A percentile compares a stretch with the other conserved stretches of the same genome.
phyloP scores from a whole-genome alignment of 306 rosid species.

The Gillenia trifoliata region DNA sequence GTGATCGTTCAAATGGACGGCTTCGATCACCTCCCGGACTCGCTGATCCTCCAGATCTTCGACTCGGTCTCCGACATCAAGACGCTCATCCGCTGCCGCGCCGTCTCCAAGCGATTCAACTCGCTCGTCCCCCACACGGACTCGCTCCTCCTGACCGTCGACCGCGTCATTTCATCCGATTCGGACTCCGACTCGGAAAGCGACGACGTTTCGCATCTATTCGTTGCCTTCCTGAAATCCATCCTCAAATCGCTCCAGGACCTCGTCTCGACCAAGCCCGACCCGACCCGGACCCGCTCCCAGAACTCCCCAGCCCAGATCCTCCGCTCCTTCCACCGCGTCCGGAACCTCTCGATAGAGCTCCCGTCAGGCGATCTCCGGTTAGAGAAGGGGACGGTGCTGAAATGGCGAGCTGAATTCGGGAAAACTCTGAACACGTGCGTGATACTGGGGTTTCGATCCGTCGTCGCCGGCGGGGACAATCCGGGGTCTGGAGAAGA shows the following conservation, averaged over 20 bases:
- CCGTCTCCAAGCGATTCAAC: constrained; percentile 42
- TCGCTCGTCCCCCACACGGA: constrained; percentile 43
- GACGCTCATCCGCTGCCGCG: constrained; percentile 38
- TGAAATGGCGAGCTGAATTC: too few species aligned
- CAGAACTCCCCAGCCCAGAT: too few species aligned
- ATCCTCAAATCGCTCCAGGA: constrained; percentile 29
- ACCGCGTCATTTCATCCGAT: constrained; percentile 38
- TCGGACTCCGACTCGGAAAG: constrained; percentile 6
- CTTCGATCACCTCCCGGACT: constrained; percentile 43
- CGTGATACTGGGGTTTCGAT: too few species aligned
- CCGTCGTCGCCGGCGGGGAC: too few species aligned
- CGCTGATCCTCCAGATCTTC: constrained; percentile 42
- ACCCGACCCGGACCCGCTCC: constrained; percentile 6
- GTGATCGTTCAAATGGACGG: constrained; percentile 11
- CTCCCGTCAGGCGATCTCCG: too few species aligned
- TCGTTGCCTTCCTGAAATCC: constrained; percentile 18
- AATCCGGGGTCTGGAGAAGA: too few species aligned
- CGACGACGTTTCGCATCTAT: constrained; percentile 6
- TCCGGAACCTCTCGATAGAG: constrained; percentile 32
- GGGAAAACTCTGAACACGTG: too few species aligned
- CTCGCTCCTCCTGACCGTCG: constrained; percentile 34
- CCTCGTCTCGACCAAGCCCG: constrained; percentile 16
- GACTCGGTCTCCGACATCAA: constrained; percentile 41
- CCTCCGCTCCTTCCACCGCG: constrained; percentile 35
- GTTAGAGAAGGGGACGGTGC: too few species aligned